phyloP scores from a whole-genome alignment of 192 early-diverging fungal genomes.

The Backusella australiensis region DNA sequence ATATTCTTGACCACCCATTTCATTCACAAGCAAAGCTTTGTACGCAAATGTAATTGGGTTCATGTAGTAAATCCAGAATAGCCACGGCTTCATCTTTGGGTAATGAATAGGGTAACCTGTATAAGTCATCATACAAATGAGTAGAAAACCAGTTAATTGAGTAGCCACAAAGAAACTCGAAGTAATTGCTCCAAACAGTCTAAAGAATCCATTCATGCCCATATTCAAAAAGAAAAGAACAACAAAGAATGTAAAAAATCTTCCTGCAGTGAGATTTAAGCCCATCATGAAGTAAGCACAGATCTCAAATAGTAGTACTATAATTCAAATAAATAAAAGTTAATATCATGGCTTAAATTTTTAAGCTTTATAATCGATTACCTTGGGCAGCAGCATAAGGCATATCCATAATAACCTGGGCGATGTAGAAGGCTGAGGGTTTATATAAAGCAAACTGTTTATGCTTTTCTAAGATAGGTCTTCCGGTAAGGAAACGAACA shows the following conservation, averaged over 20 bases:
- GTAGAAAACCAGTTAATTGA: conserved; percentile 49
- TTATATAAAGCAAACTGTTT: conserved; percentile 68
- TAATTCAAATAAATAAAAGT: neutral
- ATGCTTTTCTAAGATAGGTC: conserved; percentile 77
- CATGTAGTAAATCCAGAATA: conserved; percentile 62
- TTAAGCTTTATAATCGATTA: neutral
- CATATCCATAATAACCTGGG: conserved; percentile 54
- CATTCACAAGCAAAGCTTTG: conserved; percentile 58
- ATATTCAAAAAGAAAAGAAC: conserved; percentile 52
- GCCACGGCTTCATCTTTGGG: conserved; percentile 58
- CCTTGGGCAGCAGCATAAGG: conserved; percentile 46
- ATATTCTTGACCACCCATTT: conserved; percentile 55
- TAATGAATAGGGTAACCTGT: conserved; percentile 63
- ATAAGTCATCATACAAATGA: conserved; percentile 55
- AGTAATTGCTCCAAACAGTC: conserved; percentile 53
- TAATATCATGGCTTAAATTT: neutral
- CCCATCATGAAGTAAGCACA: conserved; percentile 62
- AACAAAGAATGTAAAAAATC: conserved; percentile 54
- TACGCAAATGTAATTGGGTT: conserved; percentile 61
- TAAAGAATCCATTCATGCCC: conserved; percentile 60
- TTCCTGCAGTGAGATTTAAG: conserved; percentile 28
- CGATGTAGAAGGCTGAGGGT: conserved; percentile 54
- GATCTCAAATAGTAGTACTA: conserved; percentile 58
- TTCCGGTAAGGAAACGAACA: conserved; percentile 68
- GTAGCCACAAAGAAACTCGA: conserved; percentile 52